Percentiles rank a stretch among this genome's conserved stretches.
Evolutionary conservation across 306 rosid species (phyloP).

Genomic region (Rosa rugosa): DNA sequence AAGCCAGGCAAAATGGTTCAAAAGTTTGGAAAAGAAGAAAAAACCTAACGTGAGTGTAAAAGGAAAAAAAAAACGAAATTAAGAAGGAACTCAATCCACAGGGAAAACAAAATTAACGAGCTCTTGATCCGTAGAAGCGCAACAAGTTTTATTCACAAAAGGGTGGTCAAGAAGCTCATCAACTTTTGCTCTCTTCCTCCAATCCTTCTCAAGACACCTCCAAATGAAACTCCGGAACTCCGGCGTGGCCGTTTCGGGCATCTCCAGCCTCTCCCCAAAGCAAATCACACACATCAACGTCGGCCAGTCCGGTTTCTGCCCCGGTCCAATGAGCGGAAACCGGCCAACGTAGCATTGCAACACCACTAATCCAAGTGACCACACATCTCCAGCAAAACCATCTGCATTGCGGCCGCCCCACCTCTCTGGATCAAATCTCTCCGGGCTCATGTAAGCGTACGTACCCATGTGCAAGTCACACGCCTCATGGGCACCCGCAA

Average conservation of each 20-base stretch:
- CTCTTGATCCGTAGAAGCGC: constrained; percentile 9
- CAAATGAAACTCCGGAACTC: constrained; percentile 49
- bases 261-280: constrained; percentile 48
- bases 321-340: constrained; percentile 50
- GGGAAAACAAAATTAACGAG: constrained; percentile 24
- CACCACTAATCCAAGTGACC: constrained; percentile 64
- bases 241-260: constrained; percentile 46
- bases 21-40: neutral
- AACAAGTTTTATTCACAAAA: constrained; percentile 33
- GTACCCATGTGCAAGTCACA: constrained; percentile 40
- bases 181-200: constrained; percentile 65
- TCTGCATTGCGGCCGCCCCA: constrained; percentile 46
- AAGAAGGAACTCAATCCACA: constrained; percentile 5
- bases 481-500: constrained; percentile 19
- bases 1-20: neutral
- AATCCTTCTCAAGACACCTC: constrained; percentile 69
- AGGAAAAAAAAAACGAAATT: no score
- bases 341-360: constrained; percentile 53
- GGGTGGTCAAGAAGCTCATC: constrained; percentile 58
- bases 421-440: constrained; percentile 60
- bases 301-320: constrained; percentile 56
- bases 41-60: neutral
- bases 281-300: constrained; percentile 62
- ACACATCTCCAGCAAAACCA: constrained; percentile 61
- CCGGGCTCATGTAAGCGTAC: constrained; percentile 75